These are phyloP conservation scores for Pyronema domesticum DNA, from an alignment of 495 filamentous ascomycete genomes.

Conservation along the genomic window DNA sequence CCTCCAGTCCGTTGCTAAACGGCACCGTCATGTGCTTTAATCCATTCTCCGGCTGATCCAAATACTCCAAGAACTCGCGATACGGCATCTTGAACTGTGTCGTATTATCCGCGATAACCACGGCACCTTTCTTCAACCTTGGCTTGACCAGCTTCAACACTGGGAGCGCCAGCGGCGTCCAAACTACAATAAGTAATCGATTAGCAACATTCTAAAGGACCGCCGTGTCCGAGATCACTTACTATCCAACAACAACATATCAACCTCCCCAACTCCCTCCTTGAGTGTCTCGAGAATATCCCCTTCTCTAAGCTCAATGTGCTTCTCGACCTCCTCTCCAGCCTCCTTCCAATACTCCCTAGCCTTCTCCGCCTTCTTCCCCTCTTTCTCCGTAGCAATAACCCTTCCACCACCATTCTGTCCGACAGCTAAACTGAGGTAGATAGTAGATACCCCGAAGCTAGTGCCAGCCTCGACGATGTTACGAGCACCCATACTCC, in stretches of 20 bases:
- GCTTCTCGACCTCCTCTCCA: conserved; percentile 28
- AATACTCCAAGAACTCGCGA: too few species aligned
- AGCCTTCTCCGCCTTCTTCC: conserved; percentile 32
- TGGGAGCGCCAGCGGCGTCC: too few species aligned
- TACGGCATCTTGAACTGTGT: too few species aligned
- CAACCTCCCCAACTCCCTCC: conserved; percentile 28
- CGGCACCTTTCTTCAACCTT: too few species aligned
- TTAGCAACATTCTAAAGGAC: too few species aligned
- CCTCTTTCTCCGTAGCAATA: conserved; percentile 39
- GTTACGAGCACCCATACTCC: conserved; percentile 30
- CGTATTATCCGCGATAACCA: too few species aligned
- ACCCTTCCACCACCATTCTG: conserved; percentile 30
- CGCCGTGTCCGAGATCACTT: too few species aligned
- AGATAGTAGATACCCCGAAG: conserved; percentile 43
- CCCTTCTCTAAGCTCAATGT: conserved; percentile 37
- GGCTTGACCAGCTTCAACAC: too few species aligned
- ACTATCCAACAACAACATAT: conserved; percentile 41
- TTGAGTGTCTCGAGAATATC: conserved; percentile 37
- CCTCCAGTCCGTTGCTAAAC: too few species aligned
- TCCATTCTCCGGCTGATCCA: too few species aligned
- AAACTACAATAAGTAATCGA: too few species aligned
- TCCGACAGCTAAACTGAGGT: conserved; percentile 37
- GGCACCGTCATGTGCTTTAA: too few species aligned
- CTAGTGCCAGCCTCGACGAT: conserved; percentile 41
- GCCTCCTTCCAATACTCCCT: conserved; percentile 32